Base-by-base conservation (phyloP, 441 rosid species). In the Pelargonium australe region DNA sequence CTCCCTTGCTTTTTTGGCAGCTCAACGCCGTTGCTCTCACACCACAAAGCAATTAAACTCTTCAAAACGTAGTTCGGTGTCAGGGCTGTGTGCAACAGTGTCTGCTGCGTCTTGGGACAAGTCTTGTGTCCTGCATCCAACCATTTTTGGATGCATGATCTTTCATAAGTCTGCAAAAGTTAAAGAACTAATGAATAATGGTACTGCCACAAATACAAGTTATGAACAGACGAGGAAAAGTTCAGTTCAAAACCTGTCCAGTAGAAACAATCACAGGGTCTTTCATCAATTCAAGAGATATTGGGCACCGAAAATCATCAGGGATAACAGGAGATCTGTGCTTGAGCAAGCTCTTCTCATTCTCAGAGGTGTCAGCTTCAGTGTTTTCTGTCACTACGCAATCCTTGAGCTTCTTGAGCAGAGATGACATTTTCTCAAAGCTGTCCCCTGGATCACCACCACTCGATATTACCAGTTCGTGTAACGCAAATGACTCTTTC, bases 201-300 rank as follows among this genome's bases (percentile, higher is more conserved):
- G 57, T 7, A 63, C 41, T 19, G 67, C 66, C 49, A 72, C 44
- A 72, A 16, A 55, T 40, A 31, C 25, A 60, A 68, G 17, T 13
- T 13, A 13, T 60, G 28, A 55, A 44, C 20, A 13, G 49, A 44
- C 16, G 64, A 73, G 49, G 8, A 58, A 47, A 65, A 65, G n/a
- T 64, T 6, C 4, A 16, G 25, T 47, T 44, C 28, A 65, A 73
- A 62, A 94, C 97, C 97, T 92, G 97, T 72, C 99, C 99, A n/a
- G 99, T 91, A 44, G 99, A 95, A 73, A 95, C 91, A n/a, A 95
- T 95, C n/a, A 92, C 99, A 11, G 99, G 99, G 84, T 95, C 97
- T 81, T 85, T 90, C 99, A 92, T 95, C 77, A 92, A 75, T 79
- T 95, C 99, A 34, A 95, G 95, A 69, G 99, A 95, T 78, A 95